A percentile compares a stretch with the other conserved stretches of the same genome.
Conservation (phyloP, 108 stramenopile genomes). For the Pseudonitzschia delicatissima region DNA sequence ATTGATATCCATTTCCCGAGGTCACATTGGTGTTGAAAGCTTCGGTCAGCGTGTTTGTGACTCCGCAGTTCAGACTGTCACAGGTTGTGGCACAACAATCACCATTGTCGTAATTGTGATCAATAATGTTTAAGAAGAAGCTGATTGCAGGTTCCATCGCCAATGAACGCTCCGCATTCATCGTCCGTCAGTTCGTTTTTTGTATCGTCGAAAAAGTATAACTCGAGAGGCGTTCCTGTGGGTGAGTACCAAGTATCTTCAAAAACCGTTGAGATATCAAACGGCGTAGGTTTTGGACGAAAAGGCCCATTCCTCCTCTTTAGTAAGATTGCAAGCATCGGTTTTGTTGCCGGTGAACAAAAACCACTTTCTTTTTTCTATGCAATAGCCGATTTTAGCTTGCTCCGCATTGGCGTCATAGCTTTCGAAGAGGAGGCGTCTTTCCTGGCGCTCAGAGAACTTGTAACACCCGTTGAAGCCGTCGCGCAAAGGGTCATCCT, state of each 20-base stretch:
- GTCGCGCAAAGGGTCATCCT: background rate
- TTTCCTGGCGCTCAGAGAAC: background rate
- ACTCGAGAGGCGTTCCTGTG: background rate
- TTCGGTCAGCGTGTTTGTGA: background rate
- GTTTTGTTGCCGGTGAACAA: background rate
- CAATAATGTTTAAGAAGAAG: background rate
- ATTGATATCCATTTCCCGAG: background rate
- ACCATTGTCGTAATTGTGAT: background rate
- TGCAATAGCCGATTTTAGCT: background rate
- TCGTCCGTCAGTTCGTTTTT: background rate
- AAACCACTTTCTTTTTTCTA: background rate
- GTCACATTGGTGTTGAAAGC: background rate
- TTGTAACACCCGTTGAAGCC: background rate
- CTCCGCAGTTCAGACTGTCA: background rate
- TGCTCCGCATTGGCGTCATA: background rate
- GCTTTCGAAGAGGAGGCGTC: background rate
- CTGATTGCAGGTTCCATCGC: background rate
- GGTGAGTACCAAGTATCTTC: background rate
- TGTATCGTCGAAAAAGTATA: conserved; percentile 4
- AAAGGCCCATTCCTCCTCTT: background rate
- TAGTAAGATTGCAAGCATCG: background rate
- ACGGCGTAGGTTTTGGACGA: background rate
- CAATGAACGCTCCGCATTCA: background rate
- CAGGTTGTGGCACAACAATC: conserved; percentile 9
- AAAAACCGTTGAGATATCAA: background rate